Conservation (phyloP, 2,329 filamentous ascomycete species). For the Biscogniauxia mediterranea region DNA sequence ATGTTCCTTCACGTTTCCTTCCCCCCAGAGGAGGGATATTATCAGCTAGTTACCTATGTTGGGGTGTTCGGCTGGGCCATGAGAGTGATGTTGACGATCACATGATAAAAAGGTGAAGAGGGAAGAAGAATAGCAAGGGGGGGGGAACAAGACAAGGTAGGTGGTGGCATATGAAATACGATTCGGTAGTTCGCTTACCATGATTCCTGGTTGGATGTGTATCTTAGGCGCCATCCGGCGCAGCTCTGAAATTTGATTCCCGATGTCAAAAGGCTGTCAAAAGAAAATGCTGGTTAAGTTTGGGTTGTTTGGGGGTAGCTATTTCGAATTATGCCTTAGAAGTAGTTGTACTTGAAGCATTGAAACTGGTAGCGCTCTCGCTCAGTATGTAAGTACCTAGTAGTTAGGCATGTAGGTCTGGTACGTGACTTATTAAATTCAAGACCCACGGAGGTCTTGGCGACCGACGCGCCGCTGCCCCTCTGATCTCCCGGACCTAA, state of each 20-base stretch:
- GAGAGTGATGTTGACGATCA: background rate
- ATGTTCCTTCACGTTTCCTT: conserved; percentile 24
- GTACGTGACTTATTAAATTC: background rate
- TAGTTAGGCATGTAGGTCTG: too few relatives aligned
- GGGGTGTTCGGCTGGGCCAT: too few relatives aligned
- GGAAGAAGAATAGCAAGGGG: background rate
- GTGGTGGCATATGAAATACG: too few relatives aligned
- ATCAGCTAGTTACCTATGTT: background rate
- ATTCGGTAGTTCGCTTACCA: background rate
- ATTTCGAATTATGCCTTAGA: background rate
- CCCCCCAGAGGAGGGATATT: background rate
- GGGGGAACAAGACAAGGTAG: too few relatives aligned
- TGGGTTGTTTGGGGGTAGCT: background rate
- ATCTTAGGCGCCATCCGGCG: background rate
- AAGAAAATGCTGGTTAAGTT: background rate
- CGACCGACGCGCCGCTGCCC: conserved; percentile 12
- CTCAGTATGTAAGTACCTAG: too few relatives aligned
- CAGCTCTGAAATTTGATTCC: background rate
- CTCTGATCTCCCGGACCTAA: conserved; percentile 15
- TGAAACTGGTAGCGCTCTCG: background rate
- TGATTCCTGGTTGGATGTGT: background rate
- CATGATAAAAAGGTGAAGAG: background rate
- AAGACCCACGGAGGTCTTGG: conserved; percentile 19
- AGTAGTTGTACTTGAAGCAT: background rate
- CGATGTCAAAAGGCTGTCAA: background rate